These are phyloP conservation scores for Lithohypha guttulata DNA, from an alignment of 2,329 filamentous ascomycete species.

Conservation along the genomic window DNA sequence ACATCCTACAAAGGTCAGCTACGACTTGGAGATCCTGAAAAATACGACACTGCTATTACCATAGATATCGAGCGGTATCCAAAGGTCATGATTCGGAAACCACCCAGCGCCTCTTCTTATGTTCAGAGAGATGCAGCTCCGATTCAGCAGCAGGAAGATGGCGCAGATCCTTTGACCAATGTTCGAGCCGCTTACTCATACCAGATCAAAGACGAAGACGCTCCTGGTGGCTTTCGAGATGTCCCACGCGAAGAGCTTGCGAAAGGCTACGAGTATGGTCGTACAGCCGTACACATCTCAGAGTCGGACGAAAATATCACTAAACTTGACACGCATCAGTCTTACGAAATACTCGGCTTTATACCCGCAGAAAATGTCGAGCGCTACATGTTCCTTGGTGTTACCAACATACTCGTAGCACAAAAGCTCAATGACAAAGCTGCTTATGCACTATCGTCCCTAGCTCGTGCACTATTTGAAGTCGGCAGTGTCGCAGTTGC, in stretches of 20 bases:
- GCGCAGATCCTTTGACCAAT: conserved; percentile 7
- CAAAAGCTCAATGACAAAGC: conserved; percentile 72
- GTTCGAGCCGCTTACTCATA: conserved; percentile 75
- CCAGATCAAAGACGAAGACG: conserved; percentile 62
- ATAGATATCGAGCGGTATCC: conserved; percentile 90
- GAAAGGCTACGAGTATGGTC: conserved; percentile 90
- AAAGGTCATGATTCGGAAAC: conserved; percentile 64
- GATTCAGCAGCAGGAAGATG: not conserved
- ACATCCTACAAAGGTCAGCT: conserved; percentile 70
- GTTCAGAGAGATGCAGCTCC: conserved; percentile 38
- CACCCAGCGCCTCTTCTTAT: conserved; percentile 68
- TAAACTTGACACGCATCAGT: conserved; percentile 66
- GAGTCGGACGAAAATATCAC: conserved; percentile 80
- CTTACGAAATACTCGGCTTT: conserved; percentile 79
- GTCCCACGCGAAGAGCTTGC: conserved; percentile 73
- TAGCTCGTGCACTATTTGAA: conserved; percentile 79
- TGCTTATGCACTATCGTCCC: conserved; percentile 71
- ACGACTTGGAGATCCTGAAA: conserved; percentile 65
- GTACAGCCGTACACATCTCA: conserved; percentile 81
- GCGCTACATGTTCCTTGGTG: conserved; percentile 75
- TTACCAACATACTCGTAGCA: conserved; percentile 64
- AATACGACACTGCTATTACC: conserved; percentile 61
- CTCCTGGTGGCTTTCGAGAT: conserved; percentile 68
- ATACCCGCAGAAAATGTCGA: conserved; percentile 64
- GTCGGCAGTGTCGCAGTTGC: conserved; percentile 78